These are phyloP conservation scores for Endocarpon pusillum DNA, from an alignment of 495 filamentous ascomycete species.

Conservation along the genomic window DNA sequence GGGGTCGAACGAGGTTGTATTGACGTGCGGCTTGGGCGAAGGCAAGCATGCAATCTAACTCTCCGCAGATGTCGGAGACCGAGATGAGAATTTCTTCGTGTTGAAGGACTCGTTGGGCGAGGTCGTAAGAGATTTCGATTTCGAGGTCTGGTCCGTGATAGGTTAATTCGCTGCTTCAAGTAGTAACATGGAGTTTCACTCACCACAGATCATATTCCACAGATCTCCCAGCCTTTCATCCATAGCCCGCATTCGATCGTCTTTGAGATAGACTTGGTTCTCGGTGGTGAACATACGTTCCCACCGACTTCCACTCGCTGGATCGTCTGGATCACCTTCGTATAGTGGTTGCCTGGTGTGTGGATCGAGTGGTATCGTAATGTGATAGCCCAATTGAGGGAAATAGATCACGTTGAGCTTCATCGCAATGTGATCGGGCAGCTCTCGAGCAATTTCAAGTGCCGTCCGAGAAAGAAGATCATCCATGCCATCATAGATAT, in stretches of 20 bases:
- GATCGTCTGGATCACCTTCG: slow-evolving; percentile 36
- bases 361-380: slow-evolving; percentile 50
- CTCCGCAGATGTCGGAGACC: slow-evolving; percentile 63
- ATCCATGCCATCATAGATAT: slow-evolving; percentile 58
- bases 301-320: too few relatives aligned
- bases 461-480: slow-evolving; percentile 51
- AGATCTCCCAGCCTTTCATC: slow-evolving; percentile 74
- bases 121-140: slow-evolving; percentile 71
- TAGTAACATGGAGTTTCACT: slow-evolving; percentile 9
- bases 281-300: slow-evolving; percentile 61
- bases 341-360: slow-evolving; percentile 46
- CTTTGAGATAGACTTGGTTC: slow-evolving; percentile 72
- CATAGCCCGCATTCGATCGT: slow-evolving; percentile 64
- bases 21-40: slow-evolving; percentile 60
- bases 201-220: slow-evolving; percentile 67
- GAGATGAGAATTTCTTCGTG: slow-evolving; percentile 48
- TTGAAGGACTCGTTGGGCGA: slow-evolving; percentile 54
- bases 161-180: background rate
- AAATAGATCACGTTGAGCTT: slow-evolving; percentile 72
- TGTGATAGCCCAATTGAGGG: slow-evolving; percentile 80
- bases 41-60: slow-evolving; percentile 73
- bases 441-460: slow-evolving; percentile 36
- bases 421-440: slow-evolving; percentile 44
- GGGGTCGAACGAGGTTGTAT: slow-evolving; percentile 55
- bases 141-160: slow-evolving; percentile 48